These are phyloP conservation scores for Flaveria linearis DNA, from an alignment of 129 eudicot genomes.

Conservation along the genomic window DNA sequence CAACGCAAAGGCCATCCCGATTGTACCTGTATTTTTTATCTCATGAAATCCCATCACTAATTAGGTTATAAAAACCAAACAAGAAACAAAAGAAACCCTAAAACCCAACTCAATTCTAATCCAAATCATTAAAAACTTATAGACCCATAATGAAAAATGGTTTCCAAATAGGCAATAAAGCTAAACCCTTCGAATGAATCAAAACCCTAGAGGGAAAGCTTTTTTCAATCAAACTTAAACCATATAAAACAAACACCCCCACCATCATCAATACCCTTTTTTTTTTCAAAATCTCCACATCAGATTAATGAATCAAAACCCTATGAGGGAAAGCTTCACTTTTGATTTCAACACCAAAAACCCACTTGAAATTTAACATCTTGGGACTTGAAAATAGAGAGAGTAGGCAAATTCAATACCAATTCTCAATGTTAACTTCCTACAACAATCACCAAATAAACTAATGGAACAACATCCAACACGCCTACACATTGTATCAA, in stretches of 20 bases:
- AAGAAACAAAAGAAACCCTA: conserved; percentile 13
- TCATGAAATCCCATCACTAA: too few relatives aligned
- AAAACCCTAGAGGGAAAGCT: too few relatives aligned
- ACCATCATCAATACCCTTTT: conserved; percentile 34
- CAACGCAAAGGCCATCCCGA: too few relatives aligned
- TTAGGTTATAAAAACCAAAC: background rate
- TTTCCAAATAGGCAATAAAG: conserved; percentile 20
- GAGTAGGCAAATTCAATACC: conserved; percentile 6
- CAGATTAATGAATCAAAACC: too few relatives aligned
- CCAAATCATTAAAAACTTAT: conserved; percentile 28
- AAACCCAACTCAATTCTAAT: conserved; percentile 30
- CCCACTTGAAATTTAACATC: conserved; percentile 31
- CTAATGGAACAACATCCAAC: too few relatives aligned
- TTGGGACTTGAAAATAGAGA: conserved; percentile 38
- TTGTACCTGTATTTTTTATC: too few relatives aligned
- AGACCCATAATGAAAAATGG: conserved; percentile 11
- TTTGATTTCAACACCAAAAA: conserved; percentile 17
- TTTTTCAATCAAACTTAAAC: conserved; percentile 25
- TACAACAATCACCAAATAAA: too few relatives aligned
- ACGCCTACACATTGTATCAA: too few relatives aligned
- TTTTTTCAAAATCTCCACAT: conserved; percentile 16
- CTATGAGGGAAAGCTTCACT: background rate
- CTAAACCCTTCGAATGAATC: conserved; percentile 1
- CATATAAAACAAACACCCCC: conserved; percentile 24
- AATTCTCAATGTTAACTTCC: too few relatives aligned